Evolutionary conservation across 2,329 filamentous ascomycete species (phyloP), one percentile per base, ranked within the genome.

Genomic region (Claviceps fusiformis): DNA sequence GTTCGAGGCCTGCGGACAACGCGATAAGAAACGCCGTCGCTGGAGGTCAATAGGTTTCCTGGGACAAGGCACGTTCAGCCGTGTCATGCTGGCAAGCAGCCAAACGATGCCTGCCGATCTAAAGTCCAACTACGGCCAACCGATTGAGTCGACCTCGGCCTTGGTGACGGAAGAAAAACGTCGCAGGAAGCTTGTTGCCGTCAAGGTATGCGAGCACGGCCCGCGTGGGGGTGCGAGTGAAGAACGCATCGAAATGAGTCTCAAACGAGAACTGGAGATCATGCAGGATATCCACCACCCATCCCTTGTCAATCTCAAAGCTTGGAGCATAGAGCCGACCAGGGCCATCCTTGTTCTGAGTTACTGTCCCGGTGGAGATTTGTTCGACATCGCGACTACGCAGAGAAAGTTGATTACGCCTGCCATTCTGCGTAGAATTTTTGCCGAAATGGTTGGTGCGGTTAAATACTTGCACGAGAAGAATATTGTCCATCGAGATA

Each of bases 191-290:
- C 75, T 98, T 15, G 93, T 97, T 3, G 93, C 93, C 1, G 83
- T 98, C 65, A 98, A 98, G 70, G 83, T 98, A 48, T 92, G 95
- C 66, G 89, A 96, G 68, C 90, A 95, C 70, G 93, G 92, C 3
- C 92, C 93, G 1, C 89, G 89, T 29, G 93, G 93, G 53, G 92
- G 92, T 49, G 92, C 91, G 4, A 93, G 93, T 51, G 90, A 95
- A 67, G 88, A 95, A 62, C 83, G 93, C 44, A 85, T 97, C 58
- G 92, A 96, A 70, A 89, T 93, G 71, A 95, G 90, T 55, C 73
- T 98, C 59, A 95, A 95, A 71, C 83, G 93, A 58, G 93, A 98
- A 73, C 80, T 98, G 45, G 92, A 97, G 63, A 95, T 98, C 60
- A 85, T 98, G 75, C 89, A 87, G 67, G 82, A 80, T 19, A 84